Percentiles rank a stretch among this genome's conserved stretches.
phyloP scores from a whole-genome alignment of 148 eudicot genomes.

The Rhododendron ferrugineum region DNA sequence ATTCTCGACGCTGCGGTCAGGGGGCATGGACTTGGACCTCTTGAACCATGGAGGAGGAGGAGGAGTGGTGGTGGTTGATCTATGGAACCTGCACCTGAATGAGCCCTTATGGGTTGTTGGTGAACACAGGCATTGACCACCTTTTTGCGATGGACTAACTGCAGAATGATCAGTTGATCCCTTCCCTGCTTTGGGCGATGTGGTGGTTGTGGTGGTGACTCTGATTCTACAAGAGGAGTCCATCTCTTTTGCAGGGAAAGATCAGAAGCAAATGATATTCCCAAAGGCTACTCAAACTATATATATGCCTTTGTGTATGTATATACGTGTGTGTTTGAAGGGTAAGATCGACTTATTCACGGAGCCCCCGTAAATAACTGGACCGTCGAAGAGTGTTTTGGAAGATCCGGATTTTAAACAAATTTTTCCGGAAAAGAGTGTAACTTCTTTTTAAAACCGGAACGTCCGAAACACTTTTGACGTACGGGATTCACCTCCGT shows the following conservation, averaged over 20 bases:
- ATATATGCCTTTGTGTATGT: no score
- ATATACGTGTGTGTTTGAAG: background rate
- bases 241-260: background rate
- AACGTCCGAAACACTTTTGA: no score
- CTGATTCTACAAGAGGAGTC: conserved; percentile 9
- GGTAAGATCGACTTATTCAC: no score
- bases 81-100: conserved; percentile 24
- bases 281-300: background rate
- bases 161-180: background rate
- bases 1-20: background rate
- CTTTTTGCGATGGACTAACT: conserved; percentile 11
- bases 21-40: conserved; percentile 24
- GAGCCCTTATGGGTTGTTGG: conserved; percentile 27
- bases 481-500: no score
- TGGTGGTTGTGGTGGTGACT: background rate
- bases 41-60: conserved; percentile 11
- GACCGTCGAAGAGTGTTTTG: no score
- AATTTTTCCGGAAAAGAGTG: fast-evolving
- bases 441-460: no score
- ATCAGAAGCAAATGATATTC: background rate
- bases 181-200: background rate
- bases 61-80: background rate
- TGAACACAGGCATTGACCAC: conserved; percentile 19
- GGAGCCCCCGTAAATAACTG: no score
- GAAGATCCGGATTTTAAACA: no score